Evolutionary conservation across 805 yeast species (phyloP).

Genomic region (Candida silvatica): DNA sequence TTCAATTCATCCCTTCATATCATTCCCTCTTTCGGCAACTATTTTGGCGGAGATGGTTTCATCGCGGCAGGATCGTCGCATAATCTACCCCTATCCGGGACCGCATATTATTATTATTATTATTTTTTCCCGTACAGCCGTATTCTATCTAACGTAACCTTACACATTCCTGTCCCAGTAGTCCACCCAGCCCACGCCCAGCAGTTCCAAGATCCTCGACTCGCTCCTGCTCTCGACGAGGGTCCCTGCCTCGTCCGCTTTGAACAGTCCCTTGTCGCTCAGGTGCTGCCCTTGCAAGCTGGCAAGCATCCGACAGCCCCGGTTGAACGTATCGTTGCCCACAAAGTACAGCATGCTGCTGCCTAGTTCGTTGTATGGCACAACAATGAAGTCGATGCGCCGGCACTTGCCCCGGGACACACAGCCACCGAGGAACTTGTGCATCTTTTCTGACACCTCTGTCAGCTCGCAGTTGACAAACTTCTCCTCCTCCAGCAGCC

Average conservation of each 20-base stretch:
- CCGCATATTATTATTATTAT: too few species aligned
- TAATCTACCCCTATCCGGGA: too few species aligned
- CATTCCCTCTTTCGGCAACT: too few species aligned
- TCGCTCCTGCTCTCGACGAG: slow-evolving; percentile 38
- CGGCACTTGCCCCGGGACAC: slow-evolving; percentile 31
- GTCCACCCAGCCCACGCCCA: slow-evolving; percentile 28
- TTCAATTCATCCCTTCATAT: too few species aligned
- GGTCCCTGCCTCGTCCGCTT: slow-evolving; percentile 6
- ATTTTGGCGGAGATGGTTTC: too few species aligned
- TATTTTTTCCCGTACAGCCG: too few species aligned
- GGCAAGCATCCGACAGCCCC: slow-evolving; percentile 36
- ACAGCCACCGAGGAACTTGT: slow-evolving; percentile 30
- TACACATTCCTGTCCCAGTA: slow-evolving; percentile 14
- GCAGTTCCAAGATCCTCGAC: slow-evolving; percentile 31
- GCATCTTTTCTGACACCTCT: slow-evolving; percentile 10
- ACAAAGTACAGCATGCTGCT: slow-evolving; percentile 44
- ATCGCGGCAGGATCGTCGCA: too few species aligned
- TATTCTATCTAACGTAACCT: too few species aligned
- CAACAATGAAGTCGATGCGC: slow-evolving; percentile 43
- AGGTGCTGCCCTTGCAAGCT: slow-evolving; percentile 26
- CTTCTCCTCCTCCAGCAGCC: slow-evolving; percentile 4
- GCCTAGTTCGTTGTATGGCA: slow-evolving; percentile 37
- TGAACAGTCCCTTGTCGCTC: slow-evolving; percentile 36
- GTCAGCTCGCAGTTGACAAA: slow-evolving; percentile 18
- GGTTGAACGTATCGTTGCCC: slow-evolving; percentile 45